phyloP scores from a whole-genome alignment of 2,329 filamentous ascomycete genomes.

The Sporothrix curviconia region DNA sequence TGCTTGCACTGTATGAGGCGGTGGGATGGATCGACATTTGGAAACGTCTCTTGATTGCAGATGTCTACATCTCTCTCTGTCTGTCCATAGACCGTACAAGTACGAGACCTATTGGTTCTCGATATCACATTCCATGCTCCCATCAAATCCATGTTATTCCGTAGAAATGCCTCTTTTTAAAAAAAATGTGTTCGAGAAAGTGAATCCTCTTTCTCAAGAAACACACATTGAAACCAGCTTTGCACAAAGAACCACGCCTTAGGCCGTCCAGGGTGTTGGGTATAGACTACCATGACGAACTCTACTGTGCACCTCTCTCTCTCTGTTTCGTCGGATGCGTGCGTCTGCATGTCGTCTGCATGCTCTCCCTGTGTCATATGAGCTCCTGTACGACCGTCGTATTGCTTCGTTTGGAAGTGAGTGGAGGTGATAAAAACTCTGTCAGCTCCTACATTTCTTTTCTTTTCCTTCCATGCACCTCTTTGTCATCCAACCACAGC shows the following conservation, averaged over 20 bases:
- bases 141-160: too few species aligned
- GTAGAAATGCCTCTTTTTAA: too few species aligned
- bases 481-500: background rate
- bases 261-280: too few species aligned
- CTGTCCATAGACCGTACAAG: background rate
- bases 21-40: background rate
- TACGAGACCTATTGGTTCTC: too few species aligned
- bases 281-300: too few species aligned
- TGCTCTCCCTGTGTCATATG: background rate
- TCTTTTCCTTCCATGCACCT: background rate
- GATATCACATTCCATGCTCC: too few species aligned
- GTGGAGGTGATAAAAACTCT: background rate
- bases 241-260: too few species aligned
- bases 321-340: background rate
- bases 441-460: background rate
- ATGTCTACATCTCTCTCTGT: background rate
- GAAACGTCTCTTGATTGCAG: conserved; percentile 4
- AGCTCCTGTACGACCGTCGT: background rate
- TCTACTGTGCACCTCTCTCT: too few species aligned
- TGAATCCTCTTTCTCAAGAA: too few species aligned
- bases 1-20: background rate
- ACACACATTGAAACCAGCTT: too few species aligned
- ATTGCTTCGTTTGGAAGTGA: background rate
- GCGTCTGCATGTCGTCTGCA: background rate
- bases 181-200: too few species aligned